These are phyloP conservation scores for Ceratocystis cacaofunesta DNA, from an alignment of 2,329 filamentous ascomycete genomes.

Conservation along the genomic window DNA sequence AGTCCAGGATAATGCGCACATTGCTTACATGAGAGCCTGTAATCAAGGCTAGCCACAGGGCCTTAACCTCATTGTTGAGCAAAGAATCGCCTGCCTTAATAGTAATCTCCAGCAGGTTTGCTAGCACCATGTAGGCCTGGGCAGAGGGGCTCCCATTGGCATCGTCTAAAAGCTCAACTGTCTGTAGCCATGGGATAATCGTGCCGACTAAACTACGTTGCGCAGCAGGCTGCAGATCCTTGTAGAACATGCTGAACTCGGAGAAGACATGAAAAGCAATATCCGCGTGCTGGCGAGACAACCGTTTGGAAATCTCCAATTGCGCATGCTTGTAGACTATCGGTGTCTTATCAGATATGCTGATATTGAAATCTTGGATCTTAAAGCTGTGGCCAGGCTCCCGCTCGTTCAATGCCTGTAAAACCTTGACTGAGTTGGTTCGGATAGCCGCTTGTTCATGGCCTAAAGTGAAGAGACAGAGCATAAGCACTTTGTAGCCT, in stretches of 20 bases:
- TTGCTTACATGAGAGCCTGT: conserved; percentile 88
- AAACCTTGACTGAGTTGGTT: conserved; percentile 68
- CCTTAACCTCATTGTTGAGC: conserved; percentile 83
- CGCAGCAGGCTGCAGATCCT: conserved; percentile 63
- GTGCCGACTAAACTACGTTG: conserved; percentile 91
- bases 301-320: conserved; percentile 83
- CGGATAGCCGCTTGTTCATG: conserved; percentile 81
- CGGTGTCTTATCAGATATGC: conserved; percentile 95
- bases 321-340: conserved; percentile 96
- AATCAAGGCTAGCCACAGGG: conserved; percentile 89
- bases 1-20: conserved; percentile 85
- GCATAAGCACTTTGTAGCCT: conserved; percentile 80
- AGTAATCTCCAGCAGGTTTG: conserved; percentile 91
- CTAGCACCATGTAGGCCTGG: conserved; percentile 83
- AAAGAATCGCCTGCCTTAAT: conserved; percentile 52
- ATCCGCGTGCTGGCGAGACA: conserved; percentile 78
- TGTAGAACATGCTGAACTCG: conserved; percentile 88
- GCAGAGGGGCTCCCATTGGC: conserved; percentile 82
- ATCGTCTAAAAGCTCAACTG: conserved; percentile 81
- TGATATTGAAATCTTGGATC: conserved; percentile 94
- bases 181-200: conserved; percentile 90
- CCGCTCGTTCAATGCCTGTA: conserved; percentile 68
- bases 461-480: conserved; percentile 82
- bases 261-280: conserved; percentile 90
- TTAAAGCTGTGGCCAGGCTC: conserved; percentile 65